Base-by-base conservation (phyloP, 1,139 yeast species). In the Pneumocystis sp. region DNA sequence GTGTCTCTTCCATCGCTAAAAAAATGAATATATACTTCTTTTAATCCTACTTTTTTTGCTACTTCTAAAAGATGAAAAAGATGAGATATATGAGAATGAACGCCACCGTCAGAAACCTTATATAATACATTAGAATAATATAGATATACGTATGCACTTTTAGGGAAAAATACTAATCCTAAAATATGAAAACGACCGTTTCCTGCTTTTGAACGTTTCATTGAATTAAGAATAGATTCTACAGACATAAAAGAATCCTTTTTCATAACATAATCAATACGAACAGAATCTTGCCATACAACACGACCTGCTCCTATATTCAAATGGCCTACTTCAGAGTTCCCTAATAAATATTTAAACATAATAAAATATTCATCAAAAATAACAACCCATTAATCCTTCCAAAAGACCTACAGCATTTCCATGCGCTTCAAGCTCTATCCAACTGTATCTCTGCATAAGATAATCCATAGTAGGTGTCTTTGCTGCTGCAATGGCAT, bases 281-380 rank as follows among this genome's bases (percentile, higher is more conserved):
- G 69, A 39, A 68, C 70, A 25, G 67, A 69, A 39, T 68, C 70
- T 65, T 68, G 70, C 70, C 70, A 68, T 62, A 68, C 70, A 29
- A 68, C 67, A 29, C 70, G 70, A 17, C 70, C 70, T 59, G 70
- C 70, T 37, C 70, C 70, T 60, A 68, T 68, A 67, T 68, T 68
- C 44, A 68, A 65, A 62, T 68, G 70, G 25, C 70, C 70, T 31
- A 68, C 70, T 63, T 68, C 70, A 25, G 70, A 68, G 65, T 68
- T 68, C 35, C 70, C 70, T 50, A 12, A 10, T 12, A 25, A 25
- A 25, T 50, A 50, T 50, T 15, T 25, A 50, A 4, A 8, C 21
- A 25, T 21, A 3, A 50, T 12, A 45, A 1, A 17, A 25, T 50
- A 50, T 25, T 25, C n/a, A 12, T 25, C 17, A 10, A 37, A 37